Evolutionary conservation across 257 asterid species (phyloP).

Genomic region (Solanum phureja): DNA sequence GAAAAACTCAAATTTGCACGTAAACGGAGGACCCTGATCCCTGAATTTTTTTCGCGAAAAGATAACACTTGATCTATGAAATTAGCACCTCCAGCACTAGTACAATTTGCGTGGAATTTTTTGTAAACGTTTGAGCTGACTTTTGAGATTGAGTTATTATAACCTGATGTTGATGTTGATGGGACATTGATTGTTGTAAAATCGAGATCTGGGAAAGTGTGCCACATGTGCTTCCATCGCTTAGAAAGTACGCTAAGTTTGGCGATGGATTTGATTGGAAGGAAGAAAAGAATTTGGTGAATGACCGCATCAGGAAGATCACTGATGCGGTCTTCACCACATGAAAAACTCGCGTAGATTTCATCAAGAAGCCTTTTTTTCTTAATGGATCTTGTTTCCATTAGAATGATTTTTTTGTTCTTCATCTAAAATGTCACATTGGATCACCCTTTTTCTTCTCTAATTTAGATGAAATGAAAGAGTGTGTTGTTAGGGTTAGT

Average conservation of each 20-base stretch:
- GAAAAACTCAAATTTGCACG: conserved; percentile 49
- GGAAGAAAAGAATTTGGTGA: conserved; percentile 40
- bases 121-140: not conserved
- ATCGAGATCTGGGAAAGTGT: conserved; percentile 74
- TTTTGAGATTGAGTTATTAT: not conserved
- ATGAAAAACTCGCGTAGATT: not conserved
- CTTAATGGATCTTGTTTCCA: conserved; percentile 84
- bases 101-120: conserved; percentile 5
- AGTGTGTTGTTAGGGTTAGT: not conserved
- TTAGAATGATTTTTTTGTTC: conserved; percentile 1
- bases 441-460: not conserved
- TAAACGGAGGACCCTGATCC: conserved; percentile 42
- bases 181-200: conserved; percentile 32
- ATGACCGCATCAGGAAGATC: conserved; percentile 67
- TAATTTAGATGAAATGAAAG: not conserved
- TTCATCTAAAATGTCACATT: not conserved
- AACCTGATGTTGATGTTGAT: not conserved
- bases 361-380: conserved; percentile 25
- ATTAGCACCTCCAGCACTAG: conserved; percentile 13
- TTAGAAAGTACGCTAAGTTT: conserved; percentile 51
- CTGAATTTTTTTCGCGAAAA: conserved; percentile 29
- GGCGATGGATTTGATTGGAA: conserved; percentile 59
- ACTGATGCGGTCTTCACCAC: conserved; percentile 45
- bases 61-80: conserved; percentile 42
- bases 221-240: conserved; percentile 57